Conservation (phyloP, 2,329 filamentous ascomycete species). For the Xylariaceae sp. region DNA sequence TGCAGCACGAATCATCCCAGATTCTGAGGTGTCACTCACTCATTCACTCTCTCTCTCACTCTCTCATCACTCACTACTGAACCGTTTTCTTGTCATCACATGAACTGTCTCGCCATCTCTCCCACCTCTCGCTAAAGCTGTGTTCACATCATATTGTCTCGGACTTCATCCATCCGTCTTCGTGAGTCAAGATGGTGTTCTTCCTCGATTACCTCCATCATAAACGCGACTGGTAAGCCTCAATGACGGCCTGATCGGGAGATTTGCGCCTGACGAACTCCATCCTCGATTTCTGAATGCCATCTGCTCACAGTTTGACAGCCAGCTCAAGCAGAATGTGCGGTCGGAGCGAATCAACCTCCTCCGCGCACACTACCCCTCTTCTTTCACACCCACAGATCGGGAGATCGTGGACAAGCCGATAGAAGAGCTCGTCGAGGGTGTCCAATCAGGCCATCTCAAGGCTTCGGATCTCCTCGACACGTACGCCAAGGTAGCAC, state of each 20-base stretch:
- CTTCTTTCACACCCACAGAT: constrained; percentile 59
- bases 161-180: background rate
- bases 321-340: constrained; percentile 73
- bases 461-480: constrained; percentile 69
- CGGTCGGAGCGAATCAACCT: constrained; percentile 63
- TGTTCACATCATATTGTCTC: background rate
- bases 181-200: constrained; percentile 35
- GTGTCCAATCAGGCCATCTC: constrained; percentile 65
- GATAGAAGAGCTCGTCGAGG: constrained; percentile 71
- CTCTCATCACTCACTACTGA: background rate
- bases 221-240: constrained; percentile 61
- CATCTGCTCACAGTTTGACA: constrained; percentile 38
- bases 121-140: background rate
- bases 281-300: constrained; percentile 1
- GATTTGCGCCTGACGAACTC: background rate
- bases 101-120: background rate
- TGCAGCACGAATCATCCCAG: background rate
- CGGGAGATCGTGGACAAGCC: constrained; percentile 63
- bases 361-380: constrained; percentile 66
- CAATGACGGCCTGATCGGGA: background rate
- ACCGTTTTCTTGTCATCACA: background rate
- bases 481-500: constrained; percentile 79
- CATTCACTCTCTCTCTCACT: background rate
- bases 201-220: constrained; percentile 61
- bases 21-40: background rate